Base-by-base conservation (phyloP, 495 filamentous ascomycete genomes). In the Aspergillus cristatus region DNA sequence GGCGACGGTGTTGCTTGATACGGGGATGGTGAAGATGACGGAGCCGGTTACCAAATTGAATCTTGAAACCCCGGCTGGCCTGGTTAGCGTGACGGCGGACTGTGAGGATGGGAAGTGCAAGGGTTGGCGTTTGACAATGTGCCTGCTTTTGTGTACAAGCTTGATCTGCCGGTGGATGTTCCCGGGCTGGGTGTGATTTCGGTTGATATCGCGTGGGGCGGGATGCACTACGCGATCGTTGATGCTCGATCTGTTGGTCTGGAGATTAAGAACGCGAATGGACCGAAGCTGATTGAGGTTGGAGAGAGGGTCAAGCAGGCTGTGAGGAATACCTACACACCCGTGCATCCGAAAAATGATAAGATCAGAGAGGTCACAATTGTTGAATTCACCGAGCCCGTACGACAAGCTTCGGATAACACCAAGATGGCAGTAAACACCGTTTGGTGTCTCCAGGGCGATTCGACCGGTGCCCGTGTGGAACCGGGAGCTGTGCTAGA, bases 181-280 rank as follows among this genome's bases (percentile, higher is more conserved):
- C 55, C 53, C 1, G 57, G 55, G 0, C 5, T 63, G 3, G 57
- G 57, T 1, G 33, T 45, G 24, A 36, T 62, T 3, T 29, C 18
- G 2, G 51, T 57, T 14, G 60, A 63, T 40, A 56, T 63, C 28
- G 60, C 53, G 5, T 63, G 47, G 22, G 57, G 60, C 6, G 60
- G 60, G 1, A 63, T 62, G 60, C 58, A 60, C 33, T 62, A 53
- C 32, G 46, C 50, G 6, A 15, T 62, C n/a, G 55, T 62, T 4
- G 60, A 62, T 37, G 57, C 41, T 1, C 42, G 41, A 5, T 46
- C 46, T 1, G 7, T 62, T 8, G 55, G 54, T 0, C 25, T 63
- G 25, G 35, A 17, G 18, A 26, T 63, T 14, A 18, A 51, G 8
- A 48, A 47, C 15, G 33, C 35, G 11, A 14, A 55, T 28, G 47